Percentiles rank a stretch among this genome's conserved stretches.
These are phyloP conservation scores for Daldinia childiae DNA, from an alignment of 495 filamentous ascomycete genomes.

Conservation along the genomic window DNA sequence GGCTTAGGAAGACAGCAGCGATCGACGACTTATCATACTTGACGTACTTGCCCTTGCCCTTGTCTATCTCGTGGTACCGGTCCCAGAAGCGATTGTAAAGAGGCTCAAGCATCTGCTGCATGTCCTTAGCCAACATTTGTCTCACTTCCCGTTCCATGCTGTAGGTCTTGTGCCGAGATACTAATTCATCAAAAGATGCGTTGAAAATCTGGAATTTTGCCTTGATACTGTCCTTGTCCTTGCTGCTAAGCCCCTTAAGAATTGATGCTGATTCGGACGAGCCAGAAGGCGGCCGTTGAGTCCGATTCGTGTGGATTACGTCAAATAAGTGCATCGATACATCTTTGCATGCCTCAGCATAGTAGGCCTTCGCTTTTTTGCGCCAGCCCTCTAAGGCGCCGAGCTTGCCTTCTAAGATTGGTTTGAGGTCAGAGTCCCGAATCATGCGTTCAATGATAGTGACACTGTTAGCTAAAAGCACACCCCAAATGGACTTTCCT, in stretches of 20 bases:
- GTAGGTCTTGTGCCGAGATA: slow-evolving; percentile 78
- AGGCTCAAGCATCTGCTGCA: slow-evolving; percentile 89
- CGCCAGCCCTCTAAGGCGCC: slow-evolving; percentile 80
- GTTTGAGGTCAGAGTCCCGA: slow-evolving; percentile 77
- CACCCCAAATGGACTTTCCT: slow-evolving; percentile 79
- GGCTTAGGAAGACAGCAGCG: slow-evolving; percentile 62
- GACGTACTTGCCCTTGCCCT: slow-evolving; percentile 95
- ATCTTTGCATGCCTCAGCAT: slow-evolving; percentile 90
- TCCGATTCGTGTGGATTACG: slow-evolving; percentile 86
- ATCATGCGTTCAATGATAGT: slow-evolving; percentile 87
- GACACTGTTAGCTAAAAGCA: slow-evolving; percentile 92
- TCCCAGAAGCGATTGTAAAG: slow-evolving; percentile 96
- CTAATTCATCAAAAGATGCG: slow-evolving; percentile 84
- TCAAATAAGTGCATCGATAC: slow-evolving; percentile 86
- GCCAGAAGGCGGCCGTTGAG: slow-evolving; percentile 72
- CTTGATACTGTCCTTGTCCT: slow-evolving; percentile 95
- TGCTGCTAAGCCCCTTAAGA: slow-evolving; percentile 80
- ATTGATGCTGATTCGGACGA: slow-evolving; percentile 75
- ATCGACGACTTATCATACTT: slow-evolving; percentile 88
- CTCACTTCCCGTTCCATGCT: slow-evolving; percentile 91
- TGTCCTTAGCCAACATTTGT: slow-evolving; percentile 76
- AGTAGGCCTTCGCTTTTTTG: slow-evolving; percentile 83
- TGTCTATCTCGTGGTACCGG: slow-evolving; percentile 97
- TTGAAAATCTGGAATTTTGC: slow-evolving; percentile 94
- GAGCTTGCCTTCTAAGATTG: slow-evolving; percentile 72